Conservation (phyloP, 164 flowering plant genomes). For the Sedum album region DNA sequence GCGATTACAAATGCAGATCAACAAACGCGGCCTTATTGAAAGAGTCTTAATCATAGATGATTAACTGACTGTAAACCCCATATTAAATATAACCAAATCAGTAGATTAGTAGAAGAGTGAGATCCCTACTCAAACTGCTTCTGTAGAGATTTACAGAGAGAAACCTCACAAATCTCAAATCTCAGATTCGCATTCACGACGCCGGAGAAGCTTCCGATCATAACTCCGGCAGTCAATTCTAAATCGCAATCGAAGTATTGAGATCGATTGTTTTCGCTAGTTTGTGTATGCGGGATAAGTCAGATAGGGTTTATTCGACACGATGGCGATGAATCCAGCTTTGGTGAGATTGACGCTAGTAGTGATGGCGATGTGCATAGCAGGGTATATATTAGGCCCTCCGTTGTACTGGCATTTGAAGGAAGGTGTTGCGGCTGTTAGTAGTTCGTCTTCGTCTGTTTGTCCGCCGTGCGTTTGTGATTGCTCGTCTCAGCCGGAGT, state of each 20-base stretch:
- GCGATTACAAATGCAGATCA: neutral
- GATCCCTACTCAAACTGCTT: neutral
- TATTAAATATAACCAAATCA: neutral
- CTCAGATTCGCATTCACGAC: slow-evolving; percentile 3
- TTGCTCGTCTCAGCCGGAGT: slow-evolving; percentile 62
- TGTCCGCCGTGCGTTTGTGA: slow-evolving; percentile 80
- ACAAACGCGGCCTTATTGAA: neutral
- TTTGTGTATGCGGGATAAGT: neutral
- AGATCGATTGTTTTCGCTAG: neutral
- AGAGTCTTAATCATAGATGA: neutral
- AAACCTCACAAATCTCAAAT: neutral
- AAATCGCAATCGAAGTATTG: neutral
- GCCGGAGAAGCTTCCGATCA: neutral
- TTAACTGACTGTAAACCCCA: no score
- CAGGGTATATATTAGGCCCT: slow-evolving; percentile 58
- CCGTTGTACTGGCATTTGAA: slow-evolving; percentile 67
- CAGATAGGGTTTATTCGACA: slow-evolving; percentile 9
- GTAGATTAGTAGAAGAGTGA: neutral
- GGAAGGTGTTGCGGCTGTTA: slow-evolving; percentile 45
- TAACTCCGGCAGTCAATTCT: neutral
- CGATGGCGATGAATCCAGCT: slow-evolving; percentile 22
- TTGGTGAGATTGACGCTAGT: slow-evolving; percentile 32
- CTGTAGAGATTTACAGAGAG: neutral
- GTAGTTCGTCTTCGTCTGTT: slow-evolving; percentile 28
- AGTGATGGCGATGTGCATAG: slow-evolving; percentile 40